Base-by-base conservation (phyloP, 164 flowering plant species). In the Buxus sempervirens region DNA sequence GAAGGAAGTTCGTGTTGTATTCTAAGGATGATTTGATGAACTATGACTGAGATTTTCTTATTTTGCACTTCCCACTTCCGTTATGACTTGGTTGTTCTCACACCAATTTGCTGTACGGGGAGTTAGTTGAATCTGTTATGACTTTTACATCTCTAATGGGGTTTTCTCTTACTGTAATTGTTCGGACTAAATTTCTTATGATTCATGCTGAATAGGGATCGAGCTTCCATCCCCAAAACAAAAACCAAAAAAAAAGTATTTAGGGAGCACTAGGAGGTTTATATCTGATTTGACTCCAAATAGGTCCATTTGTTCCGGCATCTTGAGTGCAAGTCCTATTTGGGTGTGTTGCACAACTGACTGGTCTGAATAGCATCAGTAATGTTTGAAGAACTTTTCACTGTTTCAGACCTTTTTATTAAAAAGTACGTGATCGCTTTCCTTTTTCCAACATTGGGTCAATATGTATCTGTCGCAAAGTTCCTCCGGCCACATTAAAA, bases 301-400 rank as follows among this genome's bases (percentile, higher is more conserved):
- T 13, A 0, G 25, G 26, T 55, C 10, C 58, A 55, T 55, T 55
- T 54, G 3, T 9, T 55, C 58, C 25, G 13, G 58, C 58, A 55
- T 55, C 22, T 55, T 21, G 58, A 21, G 58, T 55, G 58, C n/a
- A 21, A 55, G 58, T 55, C 58, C 58, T 22, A 26, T 55, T 23
- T 55, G 58, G 57, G 22, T 54, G 23, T 54, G 57, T 54, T 22
- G 20, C 5, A 9, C 16, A n/a, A 49, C 16, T 9, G 19, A 6
- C 54, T 49, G 13, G 54, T 49, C 54, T 5, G 54, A 19, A 19
- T 18, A 19, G 19, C 4, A 49, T 49, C 22, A 53, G 55, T 53
- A 53, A 20, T 53, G 55, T 65, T 54, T 63, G 67, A 64, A 62
- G 32, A 64, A 51, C 23, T n/a, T 64, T 54, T 49, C 24, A 26